Evolutionary conservation across 257 asterid genomes (phyloP), one percentile per base, ranked within the genome.

Genomic region (Ilex asprella): DNA sequence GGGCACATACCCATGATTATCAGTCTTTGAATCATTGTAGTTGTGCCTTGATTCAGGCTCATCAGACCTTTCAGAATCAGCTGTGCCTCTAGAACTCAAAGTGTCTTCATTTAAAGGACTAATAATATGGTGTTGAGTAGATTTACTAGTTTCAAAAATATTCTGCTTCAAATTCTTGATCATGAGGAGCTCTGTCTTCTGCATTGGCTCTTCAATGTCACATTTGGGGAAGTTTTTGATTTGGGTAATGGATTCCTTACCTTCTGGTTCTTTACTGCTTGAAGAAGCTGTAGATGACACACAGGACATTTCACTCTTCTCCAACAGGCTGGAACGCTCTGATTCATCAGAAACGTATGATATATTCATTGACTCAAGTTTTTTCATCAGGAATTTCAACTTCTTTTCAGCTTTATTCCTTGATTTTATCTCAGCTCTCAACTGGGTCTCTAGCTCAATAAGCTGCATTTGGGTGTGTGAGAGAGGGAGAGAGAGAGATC

Each of bases 351-450:
- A 82, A 63, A 56, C 76, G n/a, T 74, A 62, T 55, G 81, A 46
- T 59, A 82, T 65, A 61, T 79, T 82, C 67, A 79, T 59, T 63
- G 85, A 76, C 51, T 83, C 72, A 16, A 91, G 93, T 70, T 86
- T 91, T 68, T 86, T 82, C 73, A 79, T 58, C 6, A 86, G 67
- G 60, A 65, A 62, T 55, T 73, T 86, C 61, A 91, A 86, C 71
- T 65, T 86, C 72, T 73, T 88, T 70, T 88, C 95, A 27, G 95
- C 96, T 69, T 75, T 84, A 69, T 81, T 79, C 73, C 92, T 82
- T 75, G 96, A 84, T 83, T 76, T 84, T 5, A 60, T 82, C 76
- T 91, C 95, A 74, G 81, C 78, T 63, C 67, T 81, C 64, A 91
- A 31, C 79, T 60, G 68, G 11, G 44, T 71, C 73, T 91, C 98